phyloP scores from a whole-genome alignment of 257 asterid genomes.

The Gentiana straminea region DNA sequence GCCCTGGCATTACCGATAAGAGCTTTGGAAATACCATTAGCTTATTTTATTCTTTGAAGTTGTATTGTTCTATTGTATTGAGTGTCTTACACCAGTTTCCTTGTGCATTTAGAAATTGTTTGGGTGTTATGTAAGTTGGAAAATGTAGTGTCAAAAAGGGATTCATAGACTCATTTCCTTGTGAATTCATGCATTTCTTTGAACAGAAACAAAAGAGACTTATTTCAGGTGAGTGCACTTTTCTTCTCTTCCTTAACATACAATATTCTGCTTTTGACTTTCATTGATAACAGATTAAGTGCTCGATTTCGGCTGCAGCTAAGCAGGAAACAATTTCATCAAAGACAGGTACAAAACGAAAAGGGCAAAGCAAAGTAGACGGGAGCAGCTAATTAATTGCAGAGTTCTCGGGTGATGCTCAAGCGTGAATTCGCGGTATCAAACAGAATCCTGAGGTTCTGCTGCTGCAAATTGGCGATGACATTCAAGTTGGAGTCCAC shows the following conservation, averaged over 20 bases:
- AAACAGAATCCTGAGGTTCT: slow-evolving; percentile 69
- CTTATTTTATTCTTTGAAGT: no score
- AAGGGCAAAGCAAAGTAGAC: background rate
- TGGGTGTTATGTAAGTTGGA: no score
- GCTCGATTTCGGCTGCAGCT: background rate
- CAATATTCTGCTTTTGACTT: background rate
- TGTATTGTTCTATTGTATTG: no score
- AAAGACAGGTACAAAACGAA: background rate
- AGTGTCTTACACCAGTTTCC: no score
- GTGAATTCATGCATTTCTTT: background rate
- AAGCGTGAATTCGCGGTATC: slow-evolving; percentile 57
- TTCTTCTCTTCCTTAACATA: background rate
- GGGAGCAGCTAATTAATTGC: slow-evolving; percentile 31
- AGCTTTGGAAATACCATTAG: no score
- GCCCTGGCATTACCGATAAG: no score
- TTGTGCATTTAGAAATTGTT: background rate
- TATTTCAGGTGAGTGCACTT: no score
- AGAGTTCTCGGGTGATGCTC: slow-evolving; percentile 72
- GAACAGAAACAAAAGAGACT: no score
- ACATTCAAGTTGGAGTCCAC: slow-evolving; percentile 64
- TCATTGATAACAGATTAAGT: background rate
- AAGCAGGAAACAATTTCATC: background rate
- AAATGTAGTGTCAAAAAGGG: no score
- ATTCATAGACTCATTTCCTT: background rate
- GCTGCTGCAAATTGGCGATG: slow-evolving; percentile 89